A percentile compares a stretch with the other conserved stretches of the same genome.
Evolutionary conservation across 1,139 yeast genomes (phyloP).

Genomic region (Kodamaea sp.): DNA sequence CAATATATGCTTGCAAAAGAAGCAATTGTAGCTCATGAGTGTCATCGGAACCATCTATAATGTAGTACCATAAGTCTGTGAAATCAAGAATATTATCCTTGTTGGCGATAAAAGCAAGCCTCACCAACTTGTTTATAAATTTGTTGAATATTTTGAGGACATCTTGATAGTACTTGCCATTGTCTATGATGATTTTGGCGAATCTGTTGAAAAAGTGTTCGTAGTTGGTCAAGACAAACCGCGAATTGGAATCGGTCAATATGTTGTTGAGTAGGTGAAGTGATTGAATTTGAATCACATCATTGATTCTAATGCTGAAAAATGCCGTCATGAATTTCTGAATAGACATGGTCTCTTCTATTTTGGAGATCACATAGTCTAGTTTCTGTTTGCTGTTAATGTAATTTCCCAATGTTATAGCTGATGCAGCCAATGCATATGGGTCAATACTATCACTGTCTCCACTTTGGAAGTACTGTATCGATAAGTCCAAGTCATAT

Average conservation of each 20-base stretch:
- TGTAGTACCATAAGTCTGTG: constrained; percentile 21
- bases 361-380: constrained; percentile 14
- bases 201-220: constrained; percentile 17
- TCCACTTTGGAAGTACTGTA: constrained; percentile 4
- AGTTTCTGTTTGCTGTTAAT: constrained; percentile 24
- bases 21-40: constrained; percentile 14
- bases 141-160: constrained; percentile 27
- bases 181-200: constrained; percentile 36
- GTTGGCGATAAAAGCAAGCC: constrained; percentile 11
- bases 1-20: constrained; percentile 18
- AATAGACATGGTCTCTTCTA: constrained; percentile 15
- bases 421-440: constrained; percentile 31
- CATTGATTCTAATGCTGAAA: constrained; percentile 28
- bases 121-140: constrained; percentile 34
- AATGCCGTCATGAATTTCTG: constrained; percentile 21
- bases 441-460: constrained; percentile 25
- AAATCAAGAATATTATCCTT: constrained; percentile 14
- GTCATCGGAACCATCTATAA: constrained; percentile 11
- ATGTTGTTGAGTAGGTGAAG: constrained; percentile 38
- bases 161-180: constrained; percentile 39
- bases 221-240: constrained; percentile 11
- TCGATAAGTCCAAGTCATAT: constrained; percentile 13
- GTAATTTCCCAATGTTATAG: constrained; percentile 40
- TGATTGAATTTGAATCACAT: constrained; percentile 42
- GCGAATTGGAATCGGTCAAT: constrained; percentile 16